Percentiles rank a stretch among this genome's conserved stretches.
Conservation (phyloP, 345 rosid genomes). For the Melastoma malabathricum region DNA sequence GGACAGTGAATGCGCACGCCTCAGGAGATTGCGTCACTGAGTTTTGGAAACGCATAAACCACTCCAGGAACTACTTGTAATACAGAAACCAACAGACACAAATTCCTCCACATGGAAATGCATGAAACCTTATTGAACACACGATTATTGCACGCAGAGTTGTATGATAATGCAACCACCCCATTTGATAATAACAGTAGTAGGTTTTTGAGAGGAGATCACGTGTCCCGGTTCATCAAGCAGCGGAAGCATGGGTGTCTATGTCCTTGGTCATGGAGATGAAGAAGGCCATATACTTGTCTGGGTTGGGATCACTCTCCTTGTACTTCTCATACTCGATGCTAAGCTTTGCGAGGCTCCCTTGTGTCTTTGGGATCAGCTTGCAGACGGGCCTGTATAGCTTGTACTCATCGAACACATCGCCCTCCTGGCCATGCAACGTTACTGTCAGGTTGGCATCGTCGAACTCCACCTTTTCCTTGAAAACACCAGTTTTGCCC, state of each 20-base stretch:
- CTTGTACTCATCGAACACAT: conserved; percentile 10
- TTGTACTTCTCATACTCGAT: conserved; percentile 16
- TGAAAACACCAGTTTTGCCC: conserved; percentile 10
- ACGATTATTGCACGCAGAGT: too few species aligned
- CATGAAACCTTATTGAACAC: too few species aligned
- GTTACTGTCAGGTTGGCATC: conserved; percentile 9
- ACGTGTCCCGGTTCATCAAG: too few species aligned
- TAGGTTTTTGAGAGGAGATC: too few species aligned
- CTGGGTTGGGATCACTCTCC: conserved; percentile 4
- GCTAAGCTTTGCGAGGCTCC: conserved; percentile 6
- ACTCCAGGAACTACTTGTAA: too few species aligned
- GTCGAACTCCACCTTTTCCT: conserved; percentile 11
- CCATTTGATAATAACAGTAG: too few species aligned
- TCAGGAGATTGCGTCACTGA: too few species aligned
- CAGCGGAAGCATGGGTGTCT: conserved; percentile 1
- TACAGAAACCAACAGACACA: too few species aligned
- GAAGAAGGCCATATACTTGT: conserved; percentile 7
- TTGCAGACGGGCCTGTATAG: conserved; percentile 6
- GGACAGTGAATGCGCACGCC: too few species aligned
- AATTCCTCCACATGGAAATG: too few species aligned
- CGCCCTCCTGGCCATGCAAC: conserved; percentile 11
- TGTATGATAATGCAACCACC: too few species aligned
- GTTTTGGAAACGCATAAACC: too few species aligned
- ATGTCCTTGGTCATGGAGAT: conserved; percentile 4
- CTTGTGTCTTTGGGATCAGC: conserved; percentile 2